Base-by-base conservation (phyloP, 306 rosid genomes). In the Begonia fuchsioides region DNA sequence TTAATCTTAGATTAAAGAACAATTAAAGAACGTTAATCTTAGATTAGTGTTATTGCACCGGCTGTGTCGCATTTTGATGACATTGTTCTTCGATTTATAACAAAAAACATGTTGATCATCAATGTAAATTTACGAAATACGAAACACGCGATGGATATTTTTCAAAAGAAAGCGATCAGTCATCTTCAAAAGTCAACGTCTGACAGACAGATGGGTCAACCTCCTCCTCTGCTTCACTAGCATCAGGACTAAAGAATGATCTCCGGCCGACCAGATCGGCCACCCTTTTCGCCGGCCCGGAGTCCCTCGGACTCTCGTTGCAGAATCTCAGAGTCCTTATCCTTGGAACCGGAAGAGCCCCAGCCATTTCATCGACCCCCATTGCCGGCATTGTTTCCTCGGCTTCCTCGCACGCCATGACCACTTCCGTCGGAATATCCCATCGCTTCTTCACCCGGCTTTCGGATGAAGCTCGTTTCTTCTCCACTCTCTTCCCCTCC, bases 241-340 rank as follows among this genome's bases (percentile, higher is more conserved):
- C 45, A 41, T 11, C 3, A 41, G 45, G 3, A 41, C n/a, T 49
- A 19, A 82, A 87, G 51, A 43, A 75, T 7, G 86, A 56, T 51
- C 43, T 70, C 47, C 64, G 74, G 13, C 84, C 84, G 8, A 46
- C 50, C 72, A 87, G 60, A 16, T 77, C 76, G 6, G 87, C 66
- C 50, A 73, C 84, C 58, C 82, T 75, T 47, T 87, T 82, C 0
- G 84, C 94, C 12, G 94, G 82, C 15, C 96, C 96, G 0, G 94
- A 87, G 3, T 79, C 87, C 68, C 96, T 75, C n/a, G 94, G 84
- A 43, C 87, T 79, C 60, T 79, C 82, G 13, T 61, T 51, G 12
- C 52, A 67, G 53, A 51, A 64, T 44, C 72, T 61, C 16, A 72
- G 11, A 0, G 74, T 75, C 54, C 63, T 77, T 49, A 90, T 81